Evolutionary conservation across 2,329 filamentous ascomycete genomes (phyloP).

Genomic region (Talaromyces sp.): DNA sequence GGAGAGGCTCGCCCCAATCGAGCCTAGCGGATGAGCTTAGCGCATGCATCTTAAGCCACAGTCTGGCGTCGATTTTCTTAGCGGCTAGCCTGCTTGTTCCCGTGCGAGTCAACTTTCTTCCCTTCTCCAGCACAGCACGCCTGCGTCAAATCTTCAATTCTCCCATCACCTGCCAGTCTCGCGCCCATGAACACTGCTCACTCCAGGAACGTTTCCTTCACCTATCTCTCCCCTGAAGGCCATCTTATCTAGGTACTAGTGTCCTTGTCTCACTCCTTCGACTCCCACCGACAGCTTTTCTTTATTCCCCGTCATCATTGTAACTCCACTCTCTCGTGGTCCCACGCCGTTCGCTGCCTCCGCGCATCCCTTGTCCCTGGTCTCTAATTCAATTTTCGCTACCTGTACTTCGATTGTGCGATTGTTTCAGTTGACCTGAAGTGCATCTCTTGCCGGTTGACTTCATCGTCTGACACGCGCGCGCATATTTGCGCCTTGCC

Average conservation of each 20-base stretch:
- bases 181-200: neutral
- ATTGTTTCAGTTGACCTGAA: neutral
- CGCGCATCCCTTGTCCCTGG: slow-evolving; percentile 11
- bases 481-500: neutral
- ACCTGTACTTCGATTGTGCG: slow-evolving; percentile 2
- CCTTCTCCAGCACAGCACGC: neutral
- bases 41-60: slow-evolving; percentile 19
- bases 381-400: slow-evolving; percentile 3
- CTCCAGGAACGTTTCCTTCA: neutral
- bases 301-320: slow-evolving; percentile 7
- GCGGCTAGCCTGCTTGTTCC: slow-evolving; percentile 2
- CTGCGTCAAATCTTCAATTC: neutral
- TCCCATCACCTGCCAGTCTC: neutral
- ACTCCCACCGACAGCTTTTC: neutral
- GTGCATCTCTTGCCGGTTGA: neutral
- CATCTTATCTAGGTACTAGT: neutral
- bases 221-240: too few species aligned
- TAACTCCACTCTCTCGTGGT: slow-evolving; percentile 18
- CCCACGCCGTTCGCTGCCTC: slow-evolving; percentile 13
- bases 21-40: slow-evolving; percentile 15
- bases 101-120: slow-evolving; percentile 10
- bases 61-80: slow-evolving; percentile 8
- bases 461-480: neutral
- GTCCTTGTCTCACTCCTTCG: neutral
- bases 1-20: slow-evolving; percentile 14